Base-by-base conservation (phyloP, 805 yeast species). In the Candida berthetii region DNA sequence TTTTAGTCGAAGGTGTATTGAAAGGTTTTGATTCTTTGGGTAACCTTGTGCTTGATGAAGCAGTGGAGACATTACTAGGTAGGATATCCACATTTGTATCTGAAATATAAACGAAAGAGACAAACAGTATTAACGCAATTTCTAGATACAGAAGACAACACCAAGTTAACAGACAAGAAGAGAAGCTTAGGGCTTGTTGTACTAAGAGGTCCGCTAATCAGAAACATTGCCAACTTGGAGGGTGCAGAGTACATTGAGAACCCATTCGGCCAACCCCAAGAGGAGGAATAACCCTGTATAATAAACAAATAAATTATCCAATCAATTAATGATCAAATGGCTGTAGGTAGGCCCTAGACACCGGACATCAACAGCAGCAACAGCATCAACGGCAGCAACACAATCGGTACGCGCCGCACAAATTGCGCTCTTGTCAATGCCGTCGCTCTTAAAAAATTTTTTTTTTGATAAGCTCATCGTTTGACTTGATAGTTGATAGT, bases 11-110 rank as follows among this genome's bases (percentile, higher is more conserved):
- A 15, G 99, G 99, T 29, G 66, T 68, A 1, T 73, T 91, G 52
- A 87, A 85, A 52, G 97, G 98, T 7, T 83, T 72, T 55, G 95
- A 85, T 57, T 89, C 81, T 58, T 69, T 84, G 55, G 80, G 84
- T 87, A 85, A 85, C 62, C 64, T 85, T 52, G 91, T 85, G 2
- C 69, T 85, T 46, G 88, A 83, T 54, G 77, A 83, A 25, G 82
- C 79, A 6, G 66, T 68, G 28, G 97, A 93, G 60, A 72, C 70
- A 8, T 53, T 83, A 33, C 69, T 83, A 64, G 75, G 76, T 67
- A 53, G 56, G 76, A n/a, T 61, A 44, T 27, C 9, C 13, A 27
- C n/a, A 27, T 10, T 10, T 27, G 29, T 13, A 33, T 24, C n/a
- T 41, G 20, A 15, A 29, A 29, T 29, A 15, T 10, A 13, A 27